phyloP scores from a whole-genome alignment of 2,329 filamentous ascomycete genomes.

The Colletotrichum sp. region DNA sequence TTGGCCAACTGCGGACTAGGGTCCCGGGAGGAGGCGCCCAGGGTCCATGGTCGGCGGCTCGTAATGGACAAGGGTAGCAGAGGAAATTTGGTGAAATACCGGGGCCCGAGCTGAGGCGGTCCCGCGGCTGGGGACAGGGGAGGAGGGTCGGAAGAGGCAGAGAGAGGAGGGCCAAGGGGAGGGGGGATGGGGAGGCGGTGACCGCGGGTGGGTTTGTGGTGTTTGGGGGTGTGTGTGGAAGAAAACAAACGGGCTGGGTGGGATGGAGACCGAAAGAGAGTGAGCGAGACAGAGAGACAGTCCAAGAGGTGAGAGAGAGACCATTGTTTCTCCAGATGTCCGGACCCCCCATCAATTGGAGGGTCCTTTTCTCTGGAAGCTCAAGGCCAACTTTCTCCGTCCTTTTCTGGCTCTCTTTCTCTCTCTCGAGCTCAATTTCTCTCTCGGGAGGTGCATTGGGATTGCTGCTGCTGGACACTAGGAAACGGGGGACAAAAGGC shows the following conservation, averaged over 20 bases:
- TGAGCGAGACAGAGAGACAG: not conserved
- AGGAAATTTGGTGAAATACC: conserved; percentile 18
- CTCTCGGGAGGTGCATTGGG: not conserved
- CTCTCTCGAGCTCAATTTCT: not conserved
- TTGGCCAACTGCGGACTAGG: conserved; percentile 24
- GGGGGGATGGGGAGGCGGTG: not conserved
- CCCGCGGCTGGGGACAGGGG: conserved; percentile 13
- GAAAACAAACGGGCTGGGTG: not conserved
- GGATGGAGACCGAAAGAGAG: not conserved
- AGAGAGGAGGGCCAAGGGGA: conserved; percentile 3
- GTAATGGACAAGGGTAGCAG: conserved; percentile 14
- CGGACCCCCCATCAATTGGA: not conserved
- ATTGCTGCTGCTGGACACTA: not conserved
- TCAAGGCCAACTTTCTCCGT: not conserved
- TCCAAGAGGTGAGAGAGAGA: not conserved
- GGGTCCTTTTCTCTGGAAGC: not conserved
- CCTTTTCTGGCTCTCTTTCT: not conserved
- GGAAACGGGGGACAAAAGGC: not conserved
- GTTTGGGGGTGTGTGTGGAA: conserved; percentile 7
- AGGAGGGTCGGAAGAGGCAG: conserved; percentile 6
- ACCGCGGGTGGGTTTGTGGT: conserved; percentile 11
- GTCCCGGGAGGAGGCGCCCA: conserved; percentile 16
- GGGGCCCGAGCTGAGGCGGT: conserved; percentile 16
- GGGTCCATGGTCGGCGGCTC: conserved; percentile 19
- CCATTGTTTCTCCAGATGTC: not conserved